Base-by-base conservation (phyloP, 2,329 filamentous ascomycete genomes). In the Emydomyces testavorans region DNA sequence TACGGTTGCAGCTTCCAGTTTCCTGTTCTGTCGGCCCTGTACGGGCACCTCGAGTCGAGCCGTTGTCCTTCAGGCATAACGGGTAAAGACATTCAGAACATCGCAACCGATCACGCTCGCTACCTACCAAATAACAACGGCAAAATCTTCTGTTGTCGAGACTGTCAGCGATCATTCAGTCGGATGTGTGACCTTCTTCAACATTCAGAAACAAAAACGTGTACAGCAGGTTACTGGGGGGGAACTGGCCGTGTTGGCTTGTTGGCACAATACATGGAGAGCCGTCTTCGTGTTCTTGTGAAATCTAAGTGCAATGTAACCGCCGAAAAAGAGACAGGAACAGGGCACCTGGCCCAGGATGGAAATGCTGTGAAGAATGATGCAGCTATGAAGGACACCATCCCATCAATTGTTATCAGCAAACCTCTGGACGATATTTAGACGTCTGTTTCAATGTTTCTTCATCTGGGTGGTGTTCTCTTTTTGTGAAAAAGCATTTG, bases 21-120 rank as follows among this genome's bases (percentile, higher is more conserved):
- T 32, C 39, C 44, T 3, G 46, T 53, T 1, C 42, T 54, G 13
- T 54, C 56, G 2, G 53, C 53, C 0, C 39, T 50, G 20, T 57
- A 57, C 44, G 56, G 55, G 28, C 56, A 58, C 32, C 46, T 58
- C 8, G 56, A 58, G 37, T 57, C 55, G 1, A 50, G 46, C n/a
- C 51, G 47, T n/a, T 57, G 56, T 20, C 10, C 35, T 6, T 52
- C 53, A 4, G 56, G 53, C 11, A 49, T 53, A 26, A 49, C 39
- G 0, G 26, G 21, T 20, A 49, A 52, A 15, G 49, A 53, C 18
- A 49, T 57, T 11, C 28, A 41, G 13, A 43, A 29, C 6, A 38
- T 56, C 11, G 52, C 52, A 6, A 45, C 39, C 4, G 43, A 48
- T 5, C 11, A 36, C 49, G 34, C 20, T 24, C 28, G 29, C 29